Evolutionary conservation across 441 rosid species (phyloP).

Genomic region (Erodium moschatum): DNA sequence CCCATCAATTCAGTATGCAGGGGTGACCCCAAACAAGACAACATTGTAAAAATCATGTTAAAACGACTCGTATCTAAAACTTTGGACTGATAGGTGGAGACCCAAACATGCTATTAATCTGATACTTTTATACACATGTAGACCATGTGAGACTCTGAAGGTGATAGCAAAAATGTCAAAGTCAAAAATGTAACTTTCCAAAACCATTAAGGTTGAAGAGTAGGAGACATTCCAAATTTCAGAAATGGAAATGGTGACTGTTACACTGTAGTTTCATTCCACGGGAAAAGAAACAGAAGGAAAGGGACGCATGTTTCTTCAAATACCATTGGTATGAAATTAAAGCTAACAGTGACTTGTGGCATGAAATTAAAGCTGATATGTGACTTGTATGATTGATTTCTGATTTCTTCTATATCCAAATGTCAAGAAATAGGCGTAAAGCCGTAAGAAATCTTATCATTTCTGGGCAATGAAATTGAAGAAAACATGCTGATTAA

Average conservation of each 20-base stretch:
- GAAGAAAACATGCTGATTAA: no score
- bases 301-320: neutral
- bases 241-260: neutral
- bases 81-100: no score
- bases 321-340: neutral
- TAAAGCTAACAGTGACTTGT: neutral
- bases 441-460: neutral
- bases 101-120: no score
- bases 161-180: neutral
- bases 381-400: neutral
- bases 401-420: neutral
- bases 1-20: no score
- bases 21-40: no score
- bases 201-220: neutral
- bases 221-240: neutral
- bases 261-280: neutral
- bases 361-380: neutral
- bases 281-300: neutral
- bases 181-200: neutral
- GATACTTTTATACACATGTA: no score
- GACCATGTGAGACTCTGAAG: no score
- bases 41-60: no score
- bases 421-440: neutral
- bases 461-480: neutral
- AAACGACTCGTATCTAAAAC: no score